A percentile compares a stretch with the other conserved stretches of the same genome.
phyloP scores from a whole-genome alignment of 352 stramenopile species.

The Pythium utonaiense region DNA sequence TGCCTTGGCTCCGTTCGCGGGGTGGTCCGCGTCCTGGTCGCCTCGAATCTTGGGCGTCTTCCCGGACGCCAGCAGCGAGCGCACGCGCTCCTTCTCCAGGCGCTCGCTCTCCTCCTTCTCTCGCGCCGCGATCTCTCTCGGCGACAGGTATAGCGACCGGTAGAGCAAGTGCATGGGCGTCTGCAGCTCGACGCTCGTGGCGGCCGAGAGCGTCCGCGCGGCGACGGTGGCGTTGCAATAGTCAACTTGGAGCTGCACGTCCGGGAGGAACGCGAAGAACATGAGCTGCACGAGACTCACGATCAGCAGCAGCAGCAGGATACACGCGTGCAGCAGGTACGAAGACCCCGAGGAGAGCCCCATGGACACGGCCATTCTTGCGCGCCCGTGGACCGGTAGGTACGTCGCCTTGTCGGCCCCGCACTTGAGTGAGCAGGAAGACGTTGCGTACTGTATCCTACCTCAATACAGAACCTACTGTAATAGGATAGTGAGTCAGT shows the following conservation, averaged over 20 bases:
- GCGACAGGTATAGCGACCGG: constrained; percentile 72
- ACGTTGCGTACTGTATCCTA: not conserved
- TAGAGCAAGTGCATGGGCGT: constrained; percentile 72
- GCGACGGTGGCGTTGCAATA: constrained; percentile 59
- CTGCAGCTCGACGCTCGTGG: constrained; percentile 45
- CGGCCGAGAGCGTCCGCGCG: constrained; percentile 31
- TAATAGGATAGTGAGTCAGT: not conserved
- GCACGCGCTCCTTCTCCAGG: constrained; percentile 28
- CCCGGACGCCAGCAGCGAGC: constrained; percentile 5
- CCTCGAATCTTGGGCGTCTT: constrained; percentile 25
- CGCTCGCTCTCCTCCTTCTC: constrained; percentile 40
- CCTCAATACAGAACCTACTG: constrained; percentile 3
- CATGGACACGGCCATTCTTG: constrained; percentile 21
- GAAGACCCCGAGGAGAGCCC: constrained; percentile 43
- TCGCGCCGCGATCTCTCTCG: constrained; percentile 43
- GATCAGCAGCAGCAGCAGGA: constrained; percentile 74
- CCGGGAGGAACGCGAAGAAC: constrained; percentile 72
- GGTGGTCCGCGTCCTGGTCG: constrained; percentile 9
- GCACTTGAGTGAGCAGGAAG: too few species aligned
- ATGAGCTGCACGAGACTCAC: constrained; percentile 61
- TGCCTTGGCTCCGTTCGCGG: constrained; percentile 13
- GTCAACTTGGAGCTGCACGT: constrained; percentile 56
- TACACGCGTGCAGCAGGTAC: constrained; percentile 64
- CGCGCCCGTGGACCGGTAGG: not conserved
- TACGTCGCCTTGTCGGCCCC: too few species aligned